A percentile compares a stretch with the other conserved stretches of the same genome.
Evolutionary conservation across 805 yeast genomes (phyloP).

Genomic region (Ogataea salicorniae): DNA sequence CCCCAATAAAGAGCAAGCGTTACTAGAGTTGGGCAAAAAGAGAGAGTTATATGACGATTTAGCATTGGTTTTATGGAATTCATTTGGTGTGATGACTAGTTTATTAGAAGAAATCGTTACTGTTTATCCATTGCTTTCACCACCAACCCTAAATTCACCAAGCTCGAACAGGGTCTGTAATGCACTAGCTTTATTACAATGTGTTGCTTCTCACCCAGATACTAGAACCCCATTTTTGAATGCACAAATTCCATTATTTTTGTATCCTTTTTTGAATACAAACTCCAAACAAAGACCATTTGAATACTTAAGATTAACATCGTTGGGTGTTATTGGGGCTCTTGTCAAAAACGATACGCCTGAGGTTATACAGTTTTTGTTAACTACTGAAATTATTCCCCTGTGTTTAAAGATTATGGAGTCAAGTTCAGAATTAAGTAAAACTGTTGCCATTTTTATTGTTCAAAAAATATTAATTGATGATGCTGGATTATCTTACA

Average conservation of each 20-base stretch:
- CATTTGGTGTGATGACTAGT: conserved; percentile 94
- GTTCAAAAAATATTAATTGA: conserved; percentile 89
- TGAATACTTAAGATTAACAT: conserved; percentile 87
- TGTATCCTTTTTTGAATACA: conserved; percentile 91
- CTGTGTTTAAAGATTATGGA: conserved; percentile 93
- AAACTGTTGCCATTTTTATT: conserved; percentile 95
- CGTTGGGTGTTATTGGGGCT: conserved; percentile 96
- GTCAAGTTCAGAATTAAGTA: conserved; percentile 85
- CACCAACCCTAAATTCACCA: conserved; percentile 80
- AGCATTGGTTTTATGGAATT: conserved; percentile 90
- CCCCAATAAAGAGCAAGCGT: conserved; percentile 86
- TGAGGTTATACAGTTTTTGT: conserved; percentile 84
- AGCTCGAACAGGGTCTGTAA: conserved; percentile 92
- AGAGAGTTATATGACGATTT: conserved; percentile 92
- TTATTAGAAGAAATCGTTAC: conserved; percentile 82
- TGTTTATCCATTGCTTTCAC: conserved; percentile 84
- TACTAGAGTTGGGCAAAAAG: conserved; percentile 86
- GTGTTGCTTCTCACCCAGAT: conserved; percentile 93
- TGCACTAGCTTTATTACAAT: conserved; percentile 89
- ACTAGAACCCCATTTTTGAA: conserved; percentile 79
- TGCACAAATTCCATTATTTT: conserved; percentile 87
- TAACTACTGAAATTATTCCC: conserved; percentile 96
- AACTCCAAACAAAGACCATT: conserved; percentile 88
- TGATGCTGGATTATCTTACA: conserved; percentile 84
- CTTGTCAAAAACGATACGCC: conserved; percentile 93